Evolutionary conservation across 345 rosid species (phyloP).

Genomic region (Eucalyptus cloeziana): DNA sequence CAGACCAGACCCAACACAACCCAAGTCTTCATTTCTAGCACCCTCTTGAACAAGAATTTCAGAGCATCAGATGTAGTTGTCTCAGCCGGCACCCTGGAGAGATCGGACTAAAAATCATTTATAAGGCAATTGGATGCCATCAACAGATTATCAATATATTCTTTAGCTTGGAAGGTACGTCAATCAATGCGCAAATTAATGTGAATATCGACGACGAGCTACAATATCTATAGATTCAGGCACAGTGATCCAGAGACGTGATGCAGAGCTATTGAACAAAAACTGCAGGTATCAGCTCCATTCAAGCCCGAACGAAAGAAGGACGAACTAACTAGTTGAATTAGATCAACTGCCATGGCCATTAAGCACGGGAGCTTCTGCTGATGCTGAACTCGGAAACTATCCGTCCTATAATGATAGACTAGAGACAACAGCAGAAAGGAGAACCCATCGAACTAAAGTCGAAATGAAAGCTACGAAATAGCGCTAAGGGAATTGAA

Average conservation of each 20-base stretch:
- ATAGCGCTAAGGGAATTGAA: not conserved
- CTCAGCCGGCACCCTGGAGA: not conserved
- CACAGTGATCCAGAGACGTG: not conserved
- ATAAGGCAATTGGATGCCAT: not conserved
- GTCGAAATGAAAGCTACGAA: not conserved
- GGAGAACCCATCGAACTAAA: not conserved
- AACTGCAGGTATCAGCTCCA: not conserved
- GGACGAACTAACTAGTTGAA: not conserved
- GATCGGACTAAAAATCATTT: not conserved
- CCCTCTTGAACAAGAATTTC: not conserved
- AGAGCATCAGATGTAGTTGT: not conserved
- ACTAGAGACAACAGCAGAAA: not conserved
- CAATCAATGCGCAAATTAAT: not conserved
- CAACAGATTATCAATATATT: not conserved
- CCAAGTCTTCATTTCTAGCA: not conserved
- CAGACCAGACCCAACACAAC: not conserved
- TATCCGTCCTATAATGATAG: not conserved
- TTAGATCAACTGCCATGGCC: not conserved
- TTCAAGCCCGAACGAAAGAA: not conserved
- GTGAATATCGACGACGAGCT: not conserved
- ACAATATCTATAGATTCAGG: not conserved
- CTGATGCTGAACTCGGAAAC: not conserved
- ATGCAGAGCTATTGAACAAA: not conserved
- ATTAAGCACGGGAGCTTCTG: not conserved
- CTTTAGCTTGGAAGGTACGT: not conserved